Evolutionary conservation across 192 early-diverging fungal genomes (phyloP).

Genomic region (Paraglomus brasilianum): DNA sequence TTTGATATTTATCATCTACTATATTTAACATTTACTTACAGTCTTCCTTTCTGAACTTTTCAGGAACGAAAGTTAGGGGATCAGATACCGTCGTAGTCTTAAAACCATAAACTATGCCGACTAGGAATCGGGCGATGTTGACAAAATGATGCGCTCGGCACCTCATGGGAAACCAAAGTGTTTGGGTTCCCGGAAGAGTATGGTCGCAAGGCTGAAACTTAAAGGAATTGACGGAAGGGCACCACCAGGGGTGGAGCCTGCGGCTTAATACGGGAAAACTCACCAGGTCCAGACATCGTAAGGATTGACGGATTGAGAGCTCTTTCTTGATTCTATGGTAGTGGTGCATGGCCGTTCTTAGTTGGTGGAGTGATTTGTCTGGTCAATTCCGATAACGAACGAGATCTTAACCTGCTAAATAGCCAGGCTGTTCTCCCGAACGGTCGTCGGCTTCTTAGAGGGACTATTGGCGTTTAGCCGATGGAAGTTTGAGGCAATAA

Average conservation of each 20-base stretch:
- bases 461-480: slow-evolving; percentile 63
- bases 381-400: slow-evolving; percentile 86
- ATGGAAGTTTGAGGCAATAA: slow-evolving; percentile 79
- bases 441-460: slow-evolving; percentile 55
- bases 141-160: slow-evolving; percentile 49
- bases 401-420: slow-evolving; percentile 81
- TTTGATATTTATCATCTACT: slow-evolving; percentile 16
- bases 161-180: slow-evolving; percentile 75
- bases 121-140: slow-evolving; percentile 67
- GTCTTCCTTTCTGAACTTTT: slow-evolving; percentile 31
- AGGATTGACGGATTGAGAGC: slow-evolving; percentile 55
- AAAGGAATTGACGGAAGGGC: slow-evolving; percentile 34
- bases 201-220: slow-evolving; percentile 44
- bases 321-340: slow-evolving; percentile 53
- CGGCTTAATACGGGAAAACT: slow-evolving; percentile 53
- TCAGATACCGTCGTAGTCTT: slow-evolving; percentile 84
- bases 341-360: slow-evolving; percentile 51
- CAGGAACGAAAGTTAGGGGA: slow-evolving; percentile 80
- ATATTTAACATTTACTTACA: slow-evolving; percentile 11
- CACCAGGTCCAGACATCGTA: slow-evolving; percentile 57
- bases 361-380: slow-evolving; percentile 76
- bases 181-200: slow-evolving; percentile 79
- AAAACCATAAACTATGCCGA: slow-evolving; percentile 83
- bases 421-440: slow-evolving; percentile 52
- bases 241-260: slow-evolving; percentile 26